Evolutionary conservation across 345 rosid genomes (phyloP).

Genomic region (Citrus trifoliata): DNA sequence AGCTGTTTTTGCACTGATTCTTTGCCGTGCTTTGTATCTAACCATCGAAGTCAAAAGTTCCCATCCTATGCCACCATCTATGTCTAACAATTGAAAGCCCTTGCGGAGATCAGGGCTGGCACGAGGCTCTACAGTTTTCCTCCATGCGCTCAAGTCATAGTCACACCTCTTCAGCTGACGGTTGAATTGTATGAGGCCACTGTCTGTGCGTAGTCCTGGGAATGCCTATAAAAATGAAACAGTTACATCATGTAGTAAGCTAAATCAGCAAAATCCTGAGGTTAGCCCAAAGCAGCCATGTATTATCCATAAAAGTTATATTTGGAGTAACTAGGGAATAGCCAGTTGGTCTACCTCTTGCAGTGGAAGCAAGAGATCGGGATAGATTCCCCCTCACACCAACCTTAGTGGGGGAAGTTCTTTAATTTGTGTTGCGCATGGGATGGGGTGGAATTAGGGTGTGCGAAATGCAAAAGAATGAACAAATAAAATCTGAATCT

Average conservation of each 20-base stretch:
- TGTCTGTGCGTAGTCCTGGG: constrained; percentile 85
- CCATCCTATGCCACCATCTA: constrained; percentile 91
- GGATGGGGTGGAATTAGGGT: too few relatives aligned
- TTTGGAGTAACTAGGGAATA: background rate
- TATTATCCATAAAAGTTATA: background rate
- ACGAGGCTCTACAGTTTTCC: constrained; percentile 74
- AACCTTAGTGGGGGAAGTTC: background rate
- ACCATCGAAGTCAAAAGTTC: constrained; percentile 93
- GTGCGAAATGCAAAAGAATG: too few relatives aligned
- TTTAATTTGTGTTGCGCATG: too few relatives aligned
- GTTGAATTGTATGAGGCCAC: constrained; percentile 82
- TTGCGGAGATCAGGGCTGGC: constrained; percentile 71
- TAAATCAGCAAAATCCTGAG: background rate
- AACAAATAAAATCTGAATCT: background rate
- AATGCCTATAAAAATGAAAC: constrained; percentile 47
- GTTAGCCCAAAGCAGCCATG: background rate
- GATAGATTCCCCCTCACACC: background rate
- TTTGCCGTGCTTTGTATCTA: constrained; percentile 80
- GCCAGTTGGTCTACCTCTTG: background rate
- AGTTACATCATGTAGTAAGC: background rate
- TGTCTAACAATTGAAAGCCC: constrained; percentile 77
- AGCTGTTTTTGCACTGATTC: constrained; percentile 86
- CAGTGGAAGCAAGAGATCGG: background rate
- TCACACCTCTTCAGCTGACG: constrained; percentile 92
- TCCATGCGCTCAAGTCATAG: constrained; percentile 81